phyloP scores from a whole-genome alignment of 2,329 filamentous ascomycete species.

The Aphanocladium album region DNA sequence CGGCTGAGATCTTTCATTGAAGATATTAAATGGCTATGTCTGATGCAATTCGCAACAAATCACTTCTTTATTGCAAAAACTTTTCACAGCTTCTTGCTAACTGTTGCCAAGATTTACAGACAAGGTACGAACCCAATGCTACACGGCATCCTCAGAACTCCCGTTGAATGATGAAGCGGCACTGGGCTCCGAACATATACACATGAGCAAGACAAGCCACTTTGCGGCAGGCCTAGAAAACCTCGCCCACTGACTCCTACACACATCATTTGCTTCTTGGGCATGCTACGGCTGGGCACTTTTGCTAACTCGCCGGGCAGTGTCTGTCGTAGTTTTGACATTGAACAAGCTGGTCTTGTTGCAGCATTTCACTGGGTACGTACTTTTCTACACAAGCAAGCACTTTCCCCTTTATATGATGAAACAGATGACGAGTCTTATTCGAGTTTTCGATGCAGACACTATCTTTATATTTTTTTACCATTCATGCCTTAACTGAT shows the following conservation, averaged over 20 bases:
- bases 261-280: neutral
- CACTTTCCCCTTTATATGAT: constrained; percentile 31
- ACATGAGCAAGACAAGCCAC: constrained; percentile 79
- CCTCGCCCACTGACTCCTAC: constrained; percentile 83
- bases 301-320: neutral
- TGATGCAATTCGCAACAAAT: constrained; percentile 48
- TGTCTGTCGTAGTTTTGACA: neutral
- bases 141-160: neutral
- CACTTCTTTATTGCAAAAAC: constrained; percentile 12
- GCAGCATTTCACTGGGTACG: neutral
- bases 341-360: neutral
- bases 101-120: constrained; percentile 18
- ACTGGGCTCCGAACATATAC: constrained; percentile 83
- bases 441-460: constrained; percentile 67
- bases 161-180: constrained; percentile 74
- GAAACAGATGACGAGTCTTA: constrained; percentile 73
- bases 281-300: neutral
- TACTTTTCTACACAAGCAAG: neutral
- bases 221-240: constrained; percentile 99
- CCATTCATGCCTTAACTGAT: constrained; percentile 67
- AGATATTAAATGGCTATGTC: constrained; percentile 83
- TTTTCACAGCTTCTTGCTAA: constrained; percentile 26
- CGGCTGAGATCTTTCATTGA: constrained; percentile 75
- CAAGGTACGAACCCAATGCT: constrained; percentile 18
- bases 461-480: constrained; percentile 54